Conservation (phyloP, 768 basidiomycete species). For the Astraeus odoratus region DNA sequence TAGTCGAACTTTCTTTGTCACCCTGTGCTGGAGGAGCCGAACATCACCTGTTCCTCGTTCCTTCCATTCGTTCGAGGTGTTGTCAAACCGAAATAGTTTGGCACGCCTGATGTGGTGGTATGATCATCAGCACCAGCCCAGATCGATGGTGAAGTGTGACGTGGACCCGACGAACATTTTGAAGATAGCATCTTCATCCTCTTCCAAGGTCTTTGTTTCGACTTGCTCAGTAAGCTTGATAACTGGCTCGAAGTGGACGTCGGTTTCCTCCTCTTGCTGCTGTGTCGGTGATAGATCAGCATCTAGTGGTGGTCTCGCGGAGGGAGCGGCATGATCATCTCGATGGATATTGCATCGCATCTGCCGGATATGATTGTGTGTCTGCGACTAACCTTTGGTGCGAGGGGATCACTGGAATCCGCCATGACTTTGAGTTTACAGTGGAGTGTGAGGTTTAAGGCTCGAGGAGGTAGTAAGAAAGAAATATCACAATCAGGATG, state of each 20-base stretch:
- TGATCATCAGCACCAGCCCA: slow-evolving; percentile 4
- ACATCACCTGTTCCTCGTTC: slow-evolving; percentile 97
- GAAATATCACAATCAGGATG: neutral
- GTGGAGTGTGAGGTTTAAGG: slow-evolving; percentile 8
- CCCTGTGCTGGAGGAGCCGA: slow-evolving; percentile 84
- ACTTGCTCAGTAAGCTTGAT: slow-evolving; percentile 95
- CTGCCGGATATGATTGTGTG: neutral
- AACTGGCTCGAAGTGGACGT: slow-evolving; percentile 93
- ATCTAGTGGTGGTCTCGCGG: slow-evolving; percentile 13
- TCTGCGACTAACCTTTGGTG: slow-evolving; percentile 54
- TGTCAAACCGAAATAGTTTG: slow-evolving; percentile 94
- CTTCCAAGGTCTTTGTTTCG: slow-evolving; percentile 91
- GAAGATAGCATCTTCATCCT: slow-evolving; percentile 88
- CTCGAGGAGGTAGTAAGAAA: slow-evolving; percentile 10
- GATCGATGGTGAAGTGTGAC: slow-evolving; percentile 1
- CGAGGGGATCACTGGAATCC: slow-evolving; percentile 56
- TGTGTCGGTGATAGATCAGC: slow-evolving; percentile 20
- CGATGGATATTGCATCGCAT: slow-evolving; percentile 13
- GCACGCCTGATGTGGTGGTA: slow-evolving; percentile 65
- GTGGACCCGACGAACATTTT: slow-evolving; percentile 72
- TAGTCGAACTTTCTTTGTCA: slow-evolving; percentile 85
- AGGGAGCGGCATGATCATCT: slow-evolving; percentile 25
- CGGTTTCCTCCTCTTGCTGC: slow-evolving; percentile 64
- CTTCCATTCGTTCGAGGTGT: slow-evolving; percentile 83
- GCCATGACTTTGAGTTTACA: slow-evolving; percentile 36